Conservation (phyloP, 1,139 yeast genomes). For the Yamadazyma epiphylla region DNA sequence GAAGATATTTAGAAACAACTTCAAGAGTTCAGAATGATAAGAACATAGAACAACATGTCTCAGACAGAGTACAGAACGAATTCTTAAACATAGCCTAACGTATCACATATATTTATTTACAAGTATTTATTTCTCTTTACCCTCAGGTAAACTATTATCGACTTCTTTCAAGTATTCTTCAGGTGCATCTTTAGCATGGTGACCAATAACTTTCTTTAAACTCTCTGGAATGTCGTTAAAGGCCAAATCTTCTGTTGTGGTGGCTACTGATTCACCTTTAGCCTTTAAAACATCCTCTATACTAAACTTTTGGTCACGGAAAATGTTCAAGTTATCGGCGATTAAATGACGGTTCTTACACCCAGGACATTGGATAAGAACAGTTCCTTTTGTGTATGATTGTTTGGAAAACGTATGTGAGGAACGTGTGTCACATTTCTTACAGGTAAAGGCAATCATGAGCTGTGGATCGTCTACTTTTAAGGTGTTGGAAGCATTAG, state of each 20-base stretch:
- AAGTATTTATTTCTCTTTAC: slow-evolving; percentile 3
- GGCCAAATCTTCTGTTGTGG: slow-evolving; percentile 57
- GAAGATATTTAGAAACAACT: background rate
- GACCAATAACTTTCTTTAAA: slow-evolving; percentile 53
- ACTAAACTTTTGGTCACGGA: slow-evolving; percentile 69
- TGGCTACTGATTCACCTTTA: slow-evolving; percentile 71
- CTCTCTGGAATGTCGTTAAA: slow-evolving; percentile 73
- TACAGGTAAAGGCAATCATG: slow-evolving; percentile 91
- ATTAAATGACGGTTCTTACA: slow-evolving; percentile 86
- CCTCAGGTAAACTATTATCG: slow-evolving; percentile 8
- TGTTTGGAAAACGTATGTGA: slow-evolving; percentile 88
- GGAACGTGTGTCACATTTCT: slow-evolving; percentile 78
- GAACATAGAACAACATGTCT: too few species aligned
- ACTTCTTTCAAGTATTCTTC: slow-evolving; percentile 8
- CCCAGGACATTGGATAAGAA: slow-evolving; percentile 86
- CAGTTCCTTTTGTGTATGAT: slow-evolving; percentile 84
- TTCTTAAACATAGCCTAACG: too few species aligned
- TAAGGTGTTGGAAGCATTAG: slow-evolving; percentile 14
- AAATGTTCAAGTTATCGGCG: slow-evolving; percentile 87
- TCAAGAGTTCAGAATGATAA: slow-evolving; percentile 3
- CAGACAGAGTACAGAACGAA: too few species aligned
- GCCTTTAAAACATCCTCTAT: slow-evolving; percentile 76
- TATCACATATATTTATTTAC: too few species aligned
- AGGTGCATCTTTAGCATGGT: slow-evolving; percentile 65
- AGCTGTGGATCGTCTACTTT: slow-evolving; percentile 68